Base-by-base conservation (phyloP, 2,329 filamentous ascomycete genomes). In the Verticillium isaacii region DNA sequence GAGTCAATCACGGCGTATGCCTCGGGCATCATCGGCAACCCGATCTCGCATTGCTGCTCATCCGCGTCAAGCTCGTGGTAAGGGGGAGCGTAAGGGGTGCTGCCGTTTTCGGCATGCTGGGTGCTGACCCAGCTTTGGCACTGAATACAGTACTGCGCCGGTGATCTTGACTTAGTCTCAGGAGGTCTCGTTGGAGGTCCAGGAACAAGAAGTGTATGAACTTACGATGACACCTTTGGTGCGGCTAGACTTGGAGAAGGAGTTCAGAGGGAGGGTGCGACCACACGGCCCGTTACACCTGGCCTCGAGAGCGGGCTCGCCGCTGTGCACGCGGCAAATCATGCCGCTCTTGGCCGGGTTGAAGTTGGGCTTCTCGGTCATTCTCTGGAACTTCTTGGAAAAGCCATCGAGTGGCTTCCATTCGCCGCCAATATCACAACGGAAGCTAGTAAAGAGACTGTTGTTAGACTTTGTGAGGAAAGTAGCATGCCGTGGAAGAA, bases 91-190 rank as follows among this genome's bases (percentile, higher is more conserved):
- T 54, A 59, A 4, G 64, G 64, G 25, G 62, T 37, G 11, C 58
- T 66, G 11, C 64, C 66, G 0, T 71, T 71, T 37, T 78, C 76
- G 9, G 45, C 45, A 52, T 52, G n/a, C 45, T 77, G 74, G 1
- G 69, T 72, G 36, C 74, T 72, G 0, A 61, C 67, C 76, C 76
- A 78, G 3, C 71, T 74, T 11, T 66, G 68, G 59, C 76, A 78
- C 60, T 67, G 64, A 50, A 63, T 67, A 63, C 76, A 78, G 39
- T 66, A 66, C 76, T 78, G 5, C 25, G 29, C n/a, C 23, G 1
- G 15, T 61, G 5, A 57, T 34, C 50, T n/a, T 17, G 29, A 25
- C 32, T 15, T 54, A 57, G 58, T 5, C 12, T 29, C 11, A 8
- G n/a, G n/a, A n/a, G 34, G 34, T 36, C 23, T 55, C 11, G 15